Conservation (phyloP, 176 grass and related monocot species). For the Raddia distichophylla region DNA sequence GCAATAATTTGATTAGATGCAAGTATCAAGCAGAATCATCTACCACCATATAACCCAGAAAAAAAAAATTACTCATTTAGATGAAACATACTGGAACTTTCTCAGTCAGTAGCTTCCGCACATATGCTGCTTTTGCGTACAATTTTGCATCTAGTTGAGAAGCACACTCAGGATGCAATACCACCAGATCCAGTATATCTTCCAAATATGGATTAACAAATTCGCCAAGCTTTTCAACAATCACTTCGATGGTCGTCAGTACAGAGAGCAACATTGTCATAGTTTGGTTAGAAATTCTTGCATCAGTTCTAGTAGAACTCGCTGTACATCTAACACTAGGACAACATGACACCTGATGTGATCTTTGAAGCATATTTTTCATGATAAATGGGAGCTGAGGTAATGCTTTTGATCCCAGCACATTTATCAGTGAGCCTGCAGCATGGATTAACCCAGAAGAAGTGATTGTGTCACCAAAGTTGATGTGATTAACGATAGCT, state of each 20-base stretch:
- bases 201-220: constrained; percentile 91
- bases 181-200: constrained; percentile 66
- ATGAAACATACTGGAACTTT: constrained; percentile 84
- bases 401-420: constrained; percentile 85
- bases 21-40: constrained; percentile 3
- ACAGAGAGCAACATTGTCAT: constrained; percentile 58
- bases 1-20: constrained; percentile 38
- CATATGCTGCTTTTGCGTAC: constrained; percentile 62
- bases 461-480: constrained; percentile 52
- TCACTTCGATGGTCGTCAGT: constrained; percentile 67
- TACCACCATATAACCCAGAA: constrained; percentile 21
- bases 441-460: constrained; percentile 74
- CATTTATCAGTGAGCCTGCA: constrained; percentile 70
- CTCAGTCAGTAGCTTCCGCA: constrained; percentile 67
- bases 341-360: constrained; percentile 63
- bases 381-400: constrained; percentile 71
- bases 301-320: constrained; percentile 22
- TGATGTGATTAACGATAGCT: constrained; percentile 63
- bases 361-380: constrained; percentile 70
- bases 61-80: constrained; percentile 17
- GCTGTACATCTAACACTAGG: constrained; percentile 47
- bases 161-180: constrained; percentile 71
- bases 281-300: constrained; percentile 37
- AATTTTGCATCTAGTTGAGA: constrained; percentile 59
- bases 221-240: constrained; percentile 79